phyloP scores from a whole-genome alignment of 176 grass and related monocot species.

The Oryza punctata region DNA sequence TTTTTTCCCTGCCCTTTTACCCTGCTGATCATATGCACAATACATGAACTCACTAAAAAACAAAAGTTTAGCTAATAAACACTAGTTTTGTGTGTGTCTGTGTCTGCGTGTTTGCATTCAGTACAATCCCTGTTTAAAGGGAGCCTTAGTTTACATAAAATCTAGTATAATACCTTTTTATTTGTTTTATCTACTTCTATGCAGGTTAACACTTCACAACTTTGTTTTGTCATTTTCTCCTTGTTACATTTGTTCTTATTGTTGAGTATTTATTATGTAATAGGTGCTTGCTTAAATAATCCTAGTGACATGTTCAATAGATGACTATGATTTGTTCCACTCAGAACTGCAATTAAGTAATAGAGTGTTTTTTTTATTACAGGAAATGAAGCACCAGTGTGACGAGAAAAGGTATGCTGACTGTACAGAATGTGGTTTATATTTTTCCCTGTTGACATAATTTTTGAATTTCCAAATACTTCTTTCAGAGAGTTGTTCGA shows the following conservation, averaged over 20 bases:
- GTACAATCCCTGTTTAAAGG: background rate
- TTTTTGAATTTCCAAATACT: slow-evolving; percentile 36
- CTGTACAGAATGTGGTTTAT: slow-evolving; percentile 14
- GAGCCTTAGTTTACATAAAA: background rate
- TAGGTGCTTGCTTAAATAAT: slow-evolving; percentile 4
- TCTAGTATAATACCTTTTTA: background rate
- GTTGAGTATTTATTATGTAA: slow-evolving; percentile 1
- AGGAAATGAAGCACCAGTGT: slow-evolving; percentile 98
- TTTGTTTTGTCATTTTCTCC: slow-evolving; percentile 1
- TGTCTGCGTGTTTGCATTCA: background rate
- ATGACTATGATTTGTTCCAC: slow-evolving; percentile 18
- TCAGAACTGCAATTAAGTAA: slow-evolving; percentile 8
- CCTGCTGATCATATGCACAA: background rate
- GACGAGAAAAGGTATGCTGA: slow-evolving; percentile 83
- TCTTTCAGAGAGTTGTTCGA: slow-evolving; percentile 81
- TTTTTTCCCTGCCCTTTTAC: background rate
- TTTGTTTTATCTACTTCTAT: background rate
- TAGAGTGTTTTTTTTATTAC: slow-evolving; percentile 33
- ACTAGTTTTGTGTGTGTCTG: background rate
- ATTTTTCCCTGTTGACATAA: background rate
- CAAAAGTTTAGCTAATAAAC: background rate
- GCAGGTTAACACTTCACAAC: background rate
- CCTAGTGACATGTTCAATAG: slow-evolving; percentile 1
- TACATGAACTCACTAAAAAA: background rate
- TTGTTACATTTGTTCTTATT: background rate